Conservation (phyloP, 495 filamentous ascomycete genomes). For the Penicillium steckii region DNA sequence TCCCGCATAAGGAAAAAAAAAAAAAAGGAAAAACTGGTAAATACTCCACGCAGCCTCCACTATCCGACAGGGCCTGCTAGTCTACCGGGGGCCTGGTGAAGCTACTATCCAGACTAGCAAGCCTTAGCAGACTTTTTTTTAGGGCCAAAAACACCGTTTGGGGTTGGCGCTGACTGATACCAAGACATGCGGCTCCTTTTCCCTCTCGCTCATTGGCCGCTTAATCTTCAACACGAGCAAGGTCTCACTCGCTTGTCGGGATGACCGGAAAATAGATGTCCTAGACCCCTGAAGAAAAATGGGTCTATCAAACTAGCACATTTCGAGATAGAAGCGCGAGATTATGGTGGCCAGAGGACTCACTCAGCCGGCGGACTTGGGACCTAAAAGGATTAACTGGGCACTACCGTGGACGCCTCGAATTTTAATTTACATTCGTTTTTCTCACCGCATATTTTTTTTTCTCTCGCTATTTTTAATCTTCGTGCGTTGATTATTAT, state of each 20-base stretch:
- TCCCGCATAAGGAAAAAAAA: neutral
- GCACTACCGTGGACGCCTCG: neutral
- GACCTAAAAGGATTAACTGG: conserved; percentile 2
- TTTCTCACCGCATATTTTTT: conserved; percentile 1
- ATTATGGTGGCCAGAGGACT: neutral
- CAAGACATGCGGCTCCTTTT: conserved; percentile 6
- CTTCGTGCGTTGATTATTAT: neutral
- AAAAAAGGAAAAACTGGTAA: neutral
- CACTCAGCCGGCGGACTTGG: neutral
- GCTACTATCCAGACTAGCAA: neutral
- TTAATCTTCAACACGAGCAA: neutral
- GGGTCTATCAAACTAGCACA: conserved; percentile 1
- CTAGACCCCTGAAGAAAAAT: neutral
- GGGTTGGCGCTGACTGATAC: conserved; percentile 3
- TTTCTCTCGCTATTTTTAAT: neutral
- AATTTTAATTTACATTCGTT: conserved; percentile 5
- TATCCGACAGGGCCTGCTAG: conserved; percentile 2
- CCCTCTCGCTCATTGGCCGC: neutral
- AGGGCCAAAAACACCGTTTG: neutral
- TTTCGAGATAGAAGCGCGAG: neutral
- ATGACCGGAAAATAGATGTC: neutral
- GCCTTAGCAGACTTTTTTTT: neutral
- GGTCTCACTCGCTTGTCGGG: conserved; percentile 2
- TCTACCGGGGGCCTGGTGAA: neutral
- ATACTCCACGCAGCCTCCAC: conserved; percentile 8